Base-by-base conservation (phyloP, 495 filamentous ascomycete genomes). In the Friedmanniomyces endolithicus region DNA sequence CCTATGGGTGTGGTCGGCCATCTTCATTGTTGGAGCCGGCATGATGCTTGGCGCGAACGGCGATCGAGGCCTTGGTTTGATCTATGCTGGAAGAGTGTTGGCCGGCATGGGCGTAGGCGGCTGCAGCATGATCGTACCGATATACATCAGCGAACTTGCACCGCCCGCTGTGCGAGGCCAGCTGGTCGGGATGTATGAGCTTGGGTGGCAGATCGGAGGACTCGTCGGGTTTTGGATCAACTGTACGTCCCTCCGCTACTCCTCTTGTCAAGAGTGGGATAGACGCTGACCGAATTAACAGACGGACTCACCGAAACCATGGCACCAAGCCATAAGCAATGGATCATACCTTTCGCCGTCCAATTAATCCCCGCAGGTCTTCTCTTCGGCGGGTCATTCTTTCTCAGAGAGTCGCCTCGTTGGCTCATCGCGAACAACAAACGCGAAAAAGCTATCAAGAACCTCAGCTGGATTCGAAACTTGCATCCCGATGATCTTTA, bases 201-300 rank as follows among this genome's bases (percentile, higher is more conserved):
- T 86, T 37, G 80, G 82, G 11, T 86, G 82, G 79, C 84, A 87
- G 66, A 73, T 84, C 60, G 83, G 83, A 45, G 82, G 82, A 14
- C 68, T 88, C 23, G 75, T 84, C n/a, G 83, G 83, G 2, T 87
- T 86, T 60, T 85, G 79, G 80, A 83, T 85, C 61, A 84, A 83
- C 60, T 72, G 71, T 52, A 65, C 65, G 65, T 48, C 14, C 3
- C 27, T 31, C 27, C 27, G 27, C 3, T 31, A 9, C 27, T 31
- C 27, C 27, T 31, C 9, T 31, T 3, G 9, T 31, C 2, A 19
- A 33, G 25, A 64, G 52, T 62, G 47, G 23, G 12, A 44, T 31
- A 33, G 6, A 44, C 12, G 50, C 33, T 59, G 58, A 83, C 78
- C 78, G 82, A 83, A 4, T 6, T 19, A 61, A 83, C 83, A 61